Evolutionary conservation across 352 stramenopile genomes (phyloP).

Genomic region (Phytophthora meadii): DNA sequence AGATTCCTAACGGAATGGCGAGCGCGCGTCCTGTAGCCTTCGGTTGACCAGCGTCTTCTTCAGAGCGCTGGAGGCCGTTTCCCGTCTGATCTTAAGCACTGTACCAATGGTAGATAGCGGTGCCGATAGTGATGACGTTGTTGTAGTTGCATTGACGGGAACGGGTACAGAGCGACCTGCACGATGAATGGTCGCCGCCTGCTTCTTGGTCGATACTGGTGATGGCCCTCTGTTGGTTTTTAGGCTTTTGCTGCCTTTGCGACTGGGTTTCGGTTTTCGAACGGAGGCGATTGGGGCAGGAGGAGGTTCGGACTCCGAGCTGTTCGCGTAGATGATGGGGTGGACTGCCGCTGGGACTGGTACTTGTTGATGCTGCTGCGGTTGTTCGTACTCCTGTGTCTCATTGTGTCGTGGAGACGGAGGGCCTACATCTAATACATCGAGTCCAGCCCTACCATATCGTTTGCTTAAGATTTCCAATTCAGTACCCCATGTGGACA

Average conservation of each 20-base stretch:
- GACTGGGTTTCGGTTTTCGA: constrained; percentile 22
- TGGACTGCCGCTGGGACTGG: constrained; percentile 18
- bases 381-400: not conserved
- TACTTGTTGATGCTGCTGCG: constrained; percentile 6
- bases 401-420: constrained; percentile 2
- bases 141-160: not conserved
- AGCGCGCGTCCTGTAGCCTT: constrained; percentile 37
- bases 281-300: constrained; percentile 5
- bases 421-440: constrained; percentile 17
- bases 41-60: constrained; percentile 51
- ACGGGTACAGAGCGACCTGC: constrained; percentile 12
- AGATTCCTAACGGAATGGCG: constrained; percentile 40
- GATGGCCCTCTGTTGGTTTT: constrained; percentile 1
- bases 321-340: constrained; percentile 18
- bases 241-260: constrained; percentile 18
- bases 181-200: constrained; percentile 20
- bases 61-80: constrained; percentile 60
- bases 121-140: constrained; percentile 3
- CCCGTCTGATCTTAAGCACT: constrained; percentile 53
- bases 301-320: constrained; percentile 4
- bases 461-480: constrained; percentile 65
- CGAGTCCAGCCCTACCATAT: constrained; percentile 45
- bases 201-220: constrained; percentile 14
- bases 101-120: constrained; percentile 21
- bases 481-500: constrained; percentile 48